A percentile compares a stretch with the other conserved stretches of the same genome.
These are phyloP conservation scores for Ensete glaucum DNA, from an alignment of 176 grass and related monocot species.

Conservation along the genomic window DNA sequence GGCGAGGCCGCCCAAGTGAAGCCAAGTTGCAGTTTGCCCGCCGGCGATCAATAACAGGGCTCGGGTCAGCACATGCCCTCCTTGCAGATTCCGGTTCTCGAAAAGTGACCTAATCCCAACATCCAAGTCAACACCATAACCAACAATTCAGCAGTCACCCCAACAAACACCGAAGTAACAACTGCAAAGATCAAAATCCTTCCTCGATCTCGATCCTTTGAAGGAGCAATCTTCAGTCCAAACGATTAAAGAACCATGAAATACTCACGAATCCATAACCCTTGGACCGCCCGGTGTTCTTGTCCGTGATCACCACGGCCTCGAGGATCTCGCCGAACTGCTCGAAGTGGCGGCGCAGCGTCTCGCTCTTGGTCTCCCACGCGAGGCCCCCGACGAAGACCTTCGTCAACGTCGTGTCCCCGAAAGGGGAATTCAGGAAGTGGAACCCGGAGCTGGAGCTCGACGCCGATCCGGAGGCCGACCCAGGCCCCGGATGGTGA, in stretches of 20 bases:
- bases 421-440: conserved; percentile 61
- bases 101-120: conserved; percentile 59
- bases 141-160: not conserved
- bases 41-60: conserved; percentile 75
- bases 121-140: conserved; percentile 3
- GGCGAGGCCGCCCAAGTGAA: conserved; percentile 62
- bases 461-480: conserved; percentile 86
- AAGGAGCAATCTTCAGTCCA: conserved; percentile 3
- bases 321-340: conserved; percentile 83
- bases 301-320: conserved; percentile 88
- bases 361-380: conserved; percentile 85
- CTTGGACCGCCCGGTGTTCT: conserved; percentile 80
- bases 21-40: conserved; percentile 92
- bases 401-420: conserved; percentile 94
- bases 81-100: conserved; percentile 72
- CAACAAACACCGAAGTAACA: not conserved
- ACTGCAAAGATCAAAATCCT: not conserved
- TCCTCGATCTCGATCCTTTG: conserved; percentile 1
- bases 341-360: conserved; percentile 59
- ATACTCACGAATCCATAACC: conserved; percentile 91
- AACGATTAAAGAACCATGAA: conserved; percentile 1
- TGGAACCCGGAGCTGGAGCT: conserved; percentile 95
- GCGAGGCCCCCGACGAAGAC: conserved; percentile 91
- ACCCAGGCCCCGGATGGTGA: conserved; percentile 60
- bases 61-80: conserved; percentile 64